These are phyloP conservation scores for Pontederia crassipes DNA, from an alignment of 176 grass and related monocot species.

Conservation along the genomic window DNA sequence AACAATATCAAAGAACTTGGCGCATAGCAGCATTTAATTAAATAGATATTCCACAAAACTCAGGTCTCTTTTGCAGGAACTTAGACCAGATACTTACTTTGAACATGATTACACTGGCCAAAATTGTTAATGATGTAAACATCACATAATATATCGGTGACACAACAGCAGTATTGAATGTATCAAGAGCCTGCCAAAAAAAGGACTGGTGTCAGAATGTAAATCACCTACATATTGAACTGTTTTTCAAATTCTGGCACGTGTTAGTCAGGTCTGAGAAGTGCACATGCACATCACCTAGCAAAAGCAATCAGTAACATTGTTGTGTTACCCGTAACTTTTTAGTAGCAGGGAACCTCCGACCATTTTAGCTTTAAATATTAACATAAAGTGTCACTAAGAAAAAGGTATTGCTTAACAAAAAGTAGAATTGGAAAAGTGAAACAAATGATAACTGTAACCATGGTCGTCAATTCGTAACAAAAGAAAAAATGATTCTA, in stretches of 20 bases:
- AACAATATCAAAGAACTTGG: too few relatives aligned
- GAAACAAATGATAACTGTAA: too few relatives aligned
- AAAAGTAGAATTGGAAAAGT: too few relatives aligned
- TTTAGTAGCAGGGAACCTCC: too few relatives aligned
- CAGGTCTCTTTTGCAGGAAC: not conserved
- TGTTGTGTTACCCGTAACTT: too few relatives aligned
- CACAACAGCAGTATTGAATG: conserved; percentile 80
- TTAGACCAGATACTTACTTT: conserved; percentile 35
- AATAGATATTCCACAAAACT: not conserved
- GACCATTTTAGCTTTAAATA: too few relatives aligned
- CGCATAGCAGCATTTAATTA: not conserved
- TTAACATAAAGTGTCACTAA: too few relatives aligned
- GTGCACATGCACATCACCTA: too few relatives aligned
- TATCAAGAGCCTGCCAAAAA: conserved; percentile 66
- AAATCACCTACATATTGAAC: not conserved
- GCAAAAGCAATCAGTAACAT: too few relatives aligned
- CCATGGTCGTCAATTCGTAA: too few relatives aligned
- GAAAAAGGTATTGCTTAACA: too few relatives aligned
- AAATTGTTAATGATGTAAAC: conserved; percentile 82
- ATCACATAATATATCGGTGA: conserved; percentile 90
- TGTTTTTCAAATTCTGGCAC: not conserved
- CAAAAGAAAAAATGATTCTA: too few relatives aligned
- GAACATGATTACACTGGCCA: conserved; percentile 85
- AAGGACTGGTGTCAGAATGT: not conserved
- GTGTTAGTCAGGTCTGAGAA: not conserved